Evolutionary conservation across 2,329 filamentous ascomycete genomes (phyloP), one percentile per base, ranked within the genome.

Genomic region (Aspergillus oerlinghausenensis): DNA sequence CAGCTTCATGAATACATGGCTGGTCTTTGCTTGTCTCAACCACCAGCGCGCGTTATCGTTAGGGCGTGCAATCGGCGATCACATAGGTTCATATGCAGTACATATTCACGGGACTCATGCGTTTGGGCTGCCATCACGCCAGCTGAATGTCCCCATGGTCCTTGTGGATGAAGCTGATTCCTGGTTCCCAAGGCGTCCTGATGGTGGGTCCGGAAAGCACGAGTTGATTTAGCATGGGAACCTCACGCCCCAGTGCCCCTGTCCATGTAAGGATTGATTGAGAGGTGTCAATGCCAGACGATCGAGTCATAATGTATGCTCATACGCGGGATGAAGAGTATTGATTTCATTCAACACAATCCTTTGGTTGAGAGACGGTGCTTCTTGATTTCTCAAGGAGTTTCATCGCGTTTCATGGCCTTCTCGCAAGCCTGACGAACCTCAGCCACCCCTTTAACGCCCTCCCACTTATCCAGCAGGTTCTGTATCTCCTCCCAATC

Each of bases 371-470:
- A 17, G 5, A 38, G 32, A 38, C 32, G 5, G 32, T 38, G 2
- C 32, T 17, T 55, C 52, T 32, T 48, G 35, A 21, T 11, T n/a
- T 17, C 48, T 72, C 67, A 72, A 40, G 66, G 64, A 8, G 59
- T 60, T 25, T 66, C 59, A 23, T 55, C 59, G 14, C 60, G 57
- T 26, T 58, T 59, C 71, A 79, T 75, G 21, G 72, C 64, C 26
- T 70, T 70, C 54, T 73, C 69, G 61, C 78, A 80, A 14, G 70
- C 65, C 17, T 64, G 63, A 11, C 68, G 69, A 11, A 80, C 55
- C 51, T 79, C 72, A 42, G 70, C 60, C 26, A 78, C 76, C 1
- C 78, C 78, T 52, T 72, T 72, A 0, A 79, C 75, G 3, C 70
- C 70, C 21, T 72, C 63, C 78, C 77, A 80, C 51, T 70, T 73